phyloP scores from a whole-genome alignment of 2,329 filamentous ascomycete species.

The Gyromitra esculenta region DNA sequence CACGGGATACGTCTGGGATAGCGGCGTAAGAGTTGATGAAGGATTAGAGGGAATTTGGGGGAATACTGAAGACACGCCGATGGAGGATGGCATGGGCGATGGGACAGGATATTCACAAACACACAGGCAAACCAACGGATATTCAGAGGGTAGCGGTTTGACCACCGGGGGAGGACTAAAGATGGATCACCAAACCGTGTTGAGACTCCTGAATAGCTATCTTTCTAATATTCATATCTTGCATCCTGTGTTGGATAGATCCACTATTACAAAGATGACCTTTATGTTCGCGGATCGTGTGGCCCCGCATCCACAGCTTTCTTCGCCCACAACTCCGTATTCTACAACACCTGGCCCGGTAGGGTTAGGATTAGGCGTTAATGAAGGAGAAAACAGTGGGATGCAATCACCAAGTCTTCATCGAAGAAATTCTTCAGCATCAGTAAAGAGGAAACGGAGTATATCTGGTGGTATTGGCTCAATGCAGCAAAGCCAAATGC shows the following conservation, averaged over 20 bases:
- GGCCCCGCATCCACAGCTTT: slow-evolving; percentile 41
- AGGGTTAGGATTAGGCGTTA: slow-evolving; percentile 51
- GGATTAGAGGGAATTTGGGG: slow-evolving; percentile 33
- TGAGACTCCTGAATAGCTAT: slow-evolving; percentile 67
- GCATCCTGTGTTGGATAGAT: slow-evolving; percentile 71
- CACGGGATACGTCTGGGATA: slow-evolving; percentile 67
- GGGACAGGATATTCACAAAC: slow-evolving; percentile 36
- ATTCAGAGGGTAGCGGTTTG: slow-evolving; percentile 54
- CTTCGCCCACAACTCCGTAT: slow-evolving; percentile 51
- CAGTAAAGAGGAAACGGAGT: slow-evolving; percentile 67
- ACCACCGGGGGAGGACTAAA: slow-evolving; percentile 64
- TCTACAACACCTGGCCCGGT: slow-evolving; percentile 61
- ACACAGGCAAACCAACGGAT: slow-evolving; percentile 32
- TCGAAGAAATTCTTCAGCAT: slow-evolving; percentile 48
- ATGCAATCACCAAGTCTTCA: slow-evolving; percentile 50
- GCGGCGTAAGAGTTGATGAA: slow-evolving; percentile 48
- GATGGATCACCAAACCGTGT: slow-evolving; percentile 66
- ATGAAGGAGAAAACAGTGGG: slow-evolving; percentile 54
- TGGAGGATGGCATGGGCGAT: slow-evolving; percentile 43
- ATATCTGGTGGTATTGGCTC: slow-evolving; percentile 61
- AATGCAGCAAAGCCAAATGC: slow-evolving; percentile 58
- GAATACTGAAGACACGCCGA: slow-evolving; percentile 37
- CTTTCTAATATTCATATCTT: slow-evolving; percentile 70
- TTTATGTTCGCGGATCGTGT: slow-evolving; percentile 63
- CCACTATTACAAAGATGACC: slow-evolving; percentile 66